Base-by-base conservation (phyloP, 257 asterid genomes). In the Solanum paucissectum region DNA sequence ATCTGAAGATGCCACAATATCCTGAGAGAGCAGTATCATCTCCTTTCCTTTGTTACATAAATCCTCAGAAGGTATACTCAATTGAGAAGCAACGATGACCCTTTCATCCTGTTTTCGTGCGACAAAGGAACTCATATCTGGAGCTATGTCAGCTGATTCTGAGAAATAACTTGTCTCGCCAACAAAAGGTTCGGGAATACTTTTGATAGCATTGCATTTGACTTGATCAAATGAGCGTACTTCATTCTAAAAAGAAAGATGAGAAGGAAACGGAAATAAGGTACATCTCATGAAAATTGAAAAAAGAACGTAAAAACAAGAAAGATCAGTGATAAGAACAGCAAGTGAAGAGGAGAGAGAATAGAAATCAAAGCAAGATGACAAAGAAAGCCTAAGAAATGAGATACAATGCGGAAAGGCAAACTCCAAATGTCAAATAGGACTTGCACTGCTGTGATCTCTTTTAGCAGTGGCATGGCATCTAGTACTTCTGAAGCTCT, bases 101-200 rank as follows among this genome's bases (percentile, higher is more conserved):
- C 71, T 89, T 89, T 77, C 86, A 90, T 87, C 91, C 83, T 88
- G 94, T 89, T 93, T 90, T 87, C 83, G 91, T 86, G 52, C 21
- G 89, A 90, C 92, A 87, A 90, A 86, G 62, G 98, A 95, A 89
- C 90, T 93, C 76, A 88, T 92, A 91, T 94, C 95, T 87, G 94
- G 92, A 86, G 95, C 95, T 84, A 90, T 86, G 90, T 88, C 92
- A 40, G 92, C 97, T 76, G 98, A 94, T 90, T 95, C 98, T 76
- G 98, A 94, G 71, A 95, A 91, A 92, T 90, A 94, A 90, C 97
- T 95, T 82, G 97, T 94, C 93, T 93, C 95, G 37, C 91, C 92
- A 88, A 88, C 91, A 89, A 94, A 94, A 90, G 95, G 94, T 81
- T 85, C 38, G 34, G 93, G 93, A 69, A 94, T 92, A 88, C 66